Conservation (phyloP, 352 stramenopile species). For the Pythium sp. region DNA sequence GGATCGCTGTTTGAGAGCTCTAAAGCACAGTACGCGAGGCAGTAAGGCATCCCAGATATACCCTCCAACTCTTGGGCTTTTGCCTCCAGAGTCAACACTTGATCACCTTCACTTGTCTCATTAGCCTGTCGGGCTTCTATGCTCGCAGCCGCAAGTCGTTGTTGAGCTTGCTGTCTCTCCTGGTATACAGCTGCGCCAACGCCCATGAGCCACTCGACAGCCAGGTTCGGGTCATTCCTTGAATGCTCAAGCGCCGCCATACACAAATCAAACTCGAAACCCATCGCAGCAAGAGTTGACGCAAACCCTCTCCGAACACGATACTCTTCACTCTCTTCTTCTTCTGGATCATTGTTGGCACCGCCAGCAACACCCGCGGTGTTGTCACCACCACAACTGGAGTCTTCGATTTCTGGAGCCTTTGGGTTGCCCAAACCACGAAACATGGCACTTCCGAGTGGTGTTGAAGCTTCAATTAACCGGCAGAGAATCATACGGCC, state of each 20-base stretch:
- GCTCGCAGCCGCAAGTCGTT: slow-evolving; percentile 47
- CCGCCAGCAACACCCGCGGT: slow-evolving; percentile 16
- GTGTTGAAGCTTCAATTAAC: slow-evolving; percentile 81
- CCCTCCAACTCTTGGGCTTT: slow-evolving; percentile 70
- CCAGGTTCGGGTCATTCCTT: slow-evolving; percentile 78
- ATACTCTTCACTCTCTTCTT: slow-evolving; percentile 77
- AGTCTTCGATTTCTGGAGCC: slow-evolving; percentile 20
- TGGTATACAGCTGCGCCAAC: slow-evolving; percentile 67
- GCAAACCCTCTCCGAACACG: slow-evolving; percentile 73
- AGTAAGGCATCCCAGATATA: slow-evolving; percentile 77
- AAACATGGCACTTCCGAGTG: slow-evolving; percentile 80
- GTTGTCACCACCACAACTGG: background rate
- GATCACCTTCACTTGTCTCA: slow-evolving; percentile 7
- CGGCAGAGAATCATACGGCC: slow-evolving; percentile 82
- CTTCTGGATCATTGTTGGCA: slow-evolving; percentile 46
- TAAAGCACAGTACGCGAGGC: slow-evolving; percentile 56
- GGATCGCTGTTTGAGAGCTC: slow-evolving; percentile 79
- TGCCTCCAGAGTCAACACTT: slow-evolving; percentile 38
- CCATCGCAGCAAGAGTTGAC: slow-evolving; percentile 81
- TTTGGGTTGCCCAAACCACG: slow-evolving; percentile 58
- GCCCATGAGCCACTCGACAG: slow-evolving; percentile 87
- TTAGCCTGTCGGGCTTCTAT: slow-evolving; percentile 28
- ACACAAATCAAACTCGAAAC: slow-evolving; percentile 87
- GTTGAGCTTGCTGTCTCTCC: slow-evolving; percentile 59
- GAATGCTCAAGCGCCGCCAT: slow-evolving; percentile 81